These are phyloP conservation scores for Coemansia sp. DNA, from an alignment of 192 early-diverging fungal species.

Conservation along the genomic window DNA sequence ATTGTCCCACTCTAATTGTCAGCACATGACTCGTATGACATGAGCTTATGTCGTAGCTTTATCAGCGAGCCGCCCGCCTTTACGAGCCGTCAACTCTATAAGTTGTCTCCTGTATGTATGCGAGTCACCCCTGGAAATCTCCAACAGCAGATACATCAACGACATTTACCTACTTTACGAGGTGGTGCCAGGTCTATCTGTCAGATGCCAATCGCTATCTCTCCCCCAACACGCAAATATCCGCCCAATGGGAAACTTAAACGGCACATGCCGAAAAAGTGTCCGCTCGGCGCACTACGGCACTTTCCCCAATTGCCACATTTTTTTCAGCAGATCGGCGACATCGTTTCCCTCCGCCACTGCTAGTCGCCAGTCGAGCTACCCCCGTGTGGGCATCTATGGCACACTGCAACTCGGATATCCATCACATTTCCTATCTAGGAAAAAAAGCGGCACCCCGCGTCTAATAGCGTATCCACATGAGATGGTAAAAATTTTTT, in stretches of 20 bases:
- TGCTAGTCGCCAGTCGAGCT: not conserved
- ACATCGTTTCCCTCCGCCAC: not conserved
- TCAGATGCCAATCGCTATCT: not conserved
- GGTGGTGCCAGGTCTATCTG: not conserved
- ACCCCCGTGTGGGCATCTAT: conserved; percentile 4
- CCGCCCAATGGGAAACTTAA: not conserved
- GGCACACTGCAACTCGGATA: not conserved
- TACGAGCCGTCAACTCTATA: not conserved
- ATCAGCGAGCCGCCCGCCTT: not conserved
- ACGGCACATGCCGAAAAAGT: not conserved
- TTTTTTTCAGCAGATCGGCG: not conserved
- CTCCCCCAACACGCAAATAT: not conserved
- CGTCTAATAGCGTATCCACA: not conserved
- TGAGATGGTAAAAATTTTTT: too few species aligned
- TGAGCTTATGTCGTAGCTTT: not conserved
- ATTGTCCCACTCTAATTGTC: conserved; percentile 1
- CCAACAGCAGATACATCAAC: not conserved
- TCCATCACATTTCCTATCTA: conserved; percentile 1
- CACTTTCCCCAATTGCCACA: not conserved
- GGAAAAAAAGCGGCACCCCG: not conserved
- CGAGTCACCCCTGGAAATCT: not conserved
- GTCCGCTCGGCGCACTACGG: not conserved
- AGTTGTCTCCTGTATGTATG: not conserved
- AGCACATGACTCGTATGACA: conserved; percentile 3
- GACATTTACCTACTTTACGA: not conserved